phyloP scores from a whole-genome alignment of 2,329 filamentous ascomycete species.

The Metarhizium brunneum region DNA sequence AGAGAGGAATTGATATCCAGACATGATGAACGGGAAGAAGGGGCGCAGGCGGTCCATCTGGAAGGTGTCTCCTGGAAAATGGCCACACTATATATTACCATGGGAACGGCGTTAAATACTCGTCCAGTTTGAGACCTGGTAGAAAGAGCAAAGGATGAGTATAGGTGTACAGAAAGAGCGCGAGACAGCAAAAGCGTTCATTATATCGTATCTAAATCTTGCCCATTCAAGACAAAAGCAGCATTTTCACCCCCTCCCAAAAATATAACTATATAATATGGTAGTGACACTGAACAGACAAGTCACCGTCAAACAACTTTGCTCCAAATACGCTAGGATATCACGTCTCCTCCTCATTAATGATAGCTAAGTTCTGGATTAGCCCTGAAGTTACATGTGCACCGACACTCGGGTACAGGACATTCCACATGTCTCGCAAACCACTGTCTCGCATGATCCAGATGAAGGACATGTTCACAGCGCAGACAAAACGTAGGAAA shows the following conservation, averaged over 20 bases:
- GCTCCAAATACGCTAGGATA: not conserved
- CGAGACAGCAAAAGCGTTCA: not conserved
- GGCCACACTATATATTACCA: not conserved
- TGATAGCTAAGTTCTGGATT: slow-evolving; percentile 50
- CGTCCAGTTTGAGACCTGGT: not conserved
- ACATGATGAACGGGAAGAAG: not conserved
- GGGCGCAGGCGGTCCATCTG: not conserved
- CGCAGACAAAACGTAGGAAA: slow-evolving; percentile 62
- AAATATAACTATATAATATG: not conserved
- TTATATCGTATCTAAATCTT: not conserved
- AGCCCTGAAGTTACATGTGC: slow-evolving; percentile 51
- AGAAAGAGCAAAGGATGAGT: not conserved
- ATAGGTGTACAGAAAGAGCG: not conserved
- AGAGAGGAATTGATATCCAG: not conserved
- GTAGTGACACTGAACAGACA: not conserved
- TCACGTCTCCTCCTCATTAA: slow-evolving; percentile 7
- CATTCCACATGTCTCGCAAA: slow-evolving; percentile 57
- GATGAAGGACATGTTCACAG: slow-evolving; percentile 59
- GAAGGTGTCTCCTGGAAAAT: not conserved
- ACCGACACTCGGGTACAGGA: slow-evolving; percentile 59
- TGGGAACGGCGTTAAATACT: not conserved
- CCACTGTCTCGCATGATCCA: slow-evolving; percentile 60
- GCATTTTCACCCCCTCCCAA: not conserved
- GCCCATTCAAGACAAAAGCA: not conserved
- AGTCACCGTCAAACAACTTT: not conserved